Conservation (phyloP, 2,329 filamentous ascomycete genomes). For the Emmonsiellopsis sp. region DNA sequence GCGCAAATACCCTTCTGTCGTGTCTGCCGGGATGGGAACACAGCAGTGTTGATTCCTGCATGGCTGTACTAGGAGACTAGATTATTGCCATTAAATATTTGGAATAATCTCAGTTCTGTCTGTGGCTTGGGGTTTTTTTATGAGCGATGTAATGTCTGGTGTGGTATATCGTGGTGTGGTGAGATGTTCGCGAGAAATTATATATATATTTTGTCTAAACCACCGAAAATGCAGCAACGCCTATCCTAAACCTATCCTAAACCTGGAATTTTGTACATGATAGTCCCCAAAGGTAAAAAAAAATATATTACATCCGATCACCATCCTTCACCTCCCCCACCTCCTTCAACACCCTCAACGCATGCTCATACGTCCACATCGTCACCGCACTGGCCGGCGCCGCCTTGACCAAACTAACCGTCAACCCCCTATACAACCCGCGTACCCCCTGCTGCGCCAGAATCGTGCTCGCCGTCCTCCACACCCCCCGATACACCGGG, state of each 20-base stretch:
- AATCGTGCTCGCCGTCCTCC: slow-evolving; percentile 59
- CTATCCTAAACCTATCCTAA: background rate
- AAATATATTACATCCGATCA: background rate
- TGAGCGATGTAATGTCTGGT: too few relatives aligned
- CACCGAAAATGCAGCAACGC: too few relatives aligned
- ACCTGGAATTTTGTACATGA: background rate
- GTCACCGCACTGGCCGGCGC: slow-evolving; percentile 89
- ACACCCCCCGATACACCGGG: slow-evolving; percentile 67
- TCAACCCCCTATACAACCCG: slow-evolving; percentile 79
- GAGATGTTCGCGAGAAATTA: too few relatives aligned
- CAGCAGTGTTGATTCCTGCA: too few relatives aligned
- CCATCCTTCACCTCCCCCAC: slow-evolving; percentile 14
- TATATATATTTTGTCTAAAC: too few relatives aligned
- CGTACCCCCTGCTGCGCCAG: slow-evolving; percentile 62
- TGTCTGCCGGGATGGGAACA: too few relatives aligned
- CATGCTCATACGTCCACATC: slow-evolving; percentile 87
- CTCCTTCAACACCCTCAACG: slow-evolving; percentile 51
- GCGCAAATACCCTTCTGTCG: too few relatives aligned
- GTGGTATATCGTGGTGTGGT: too few relatives aligned
- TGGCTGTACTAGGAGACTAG: too few relatives aligned
- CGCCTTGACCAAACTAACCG: slow-evolving; percentile 83
- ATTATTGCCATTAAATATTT: too few relatives aligned
- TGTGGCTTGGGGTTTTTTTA: too few relatives aligned
- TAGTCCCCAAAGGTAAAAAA: background rate
- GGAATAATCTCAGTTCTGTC: too few relatives aligned